Evolutionary conservation across 176 grass and related monocot species (phyloP), one percentile per base, ranked within the genome.

Genomic region (Rhynchospora tenuis): DNA sequence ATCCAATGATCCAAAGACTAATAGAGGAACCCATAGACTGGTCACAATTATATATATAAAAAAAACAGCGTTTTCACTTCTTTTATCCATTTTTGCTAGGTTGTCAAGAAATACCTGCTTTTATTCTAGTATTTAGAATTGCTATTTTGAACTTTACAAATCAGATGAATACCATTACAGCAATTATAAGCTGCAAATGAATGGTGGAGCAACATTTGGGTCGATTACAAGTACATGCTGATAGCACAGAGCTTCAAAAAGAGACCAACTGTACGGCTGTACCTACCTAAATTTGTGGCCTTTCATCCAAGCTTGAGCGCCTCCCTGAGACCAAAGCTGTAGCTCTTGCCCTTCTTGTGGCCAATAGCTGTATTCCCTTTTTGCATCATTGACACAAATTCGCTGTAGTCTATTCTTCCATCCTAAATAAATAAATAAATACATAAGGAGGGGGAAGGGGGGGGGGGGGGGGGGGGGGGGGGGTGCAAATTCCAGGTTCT

Each of bases 331-430:
- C 95, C 95, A 79, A 92, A 94, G 62, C 92, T 97, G 27, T 88
- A 84, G 12, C 27, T 58, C 8, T 86, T 92, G 38, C 51, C 65
- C 22, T 87, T 85, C 52, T 94, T 98, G 83, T 93, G 92, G 44
- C 90, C 90, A 38, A 94, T 76, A 56, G 71, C 81, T n/a, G 90
- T 88, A 90, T 98, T 98, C 77, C 95, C 92, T 79, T 94, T 98
- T 16, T 93, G 95, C 95, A 98, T 98, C 95, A 98, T 98, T 19
- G 83, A 86, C 62, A 93, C 95, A 86, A 98, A 98, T 52, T 98
- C 95, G 61, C 94, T 90, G 78, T 98, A 98, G 84, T 98, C 95
- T 66, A 98, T 98, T 82, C 90, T 86, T 45, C 95, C 95, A 90
- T 98, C 95, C 95, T 98, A 83, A 66, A 61, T 7, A 88, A 28